These are phyloP conservation scores for Fimicolochytrium jonesii DNA, from an alignment of 192 early-diverging fungal genomes.

Conservation along the genomic window DNA sequence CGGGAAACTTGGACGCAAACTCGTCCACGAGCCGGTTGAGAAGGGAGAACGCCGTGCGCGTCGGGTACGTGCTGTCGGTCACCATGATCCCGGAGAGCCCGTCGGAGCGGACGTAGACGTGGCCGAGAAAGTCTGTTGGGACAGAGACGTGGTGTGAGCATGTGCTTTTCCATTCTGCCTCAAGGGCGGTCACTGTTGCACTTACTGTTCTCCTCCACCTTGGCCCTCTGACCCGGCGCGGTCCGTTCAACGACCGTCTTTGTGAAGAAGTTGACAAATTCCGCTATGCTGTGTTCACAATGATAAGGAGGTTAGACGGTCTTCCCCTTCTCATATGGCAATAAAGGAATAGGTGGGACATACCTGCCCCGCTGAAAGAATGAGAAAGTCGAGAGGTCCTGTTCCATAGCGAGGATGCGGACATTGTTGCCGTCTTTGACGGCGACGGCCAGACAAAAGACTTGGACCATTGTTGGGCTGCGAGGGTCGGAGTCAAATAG, in stretches of 20 bases:
- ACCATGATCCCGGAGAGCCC: conserved; percentile 74
- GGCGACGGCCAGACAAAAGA: conserved; percentile 15
- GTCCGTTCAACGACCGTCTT: conserved; percentile 85
- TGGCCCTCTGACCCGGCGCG: conserved; percentile 69
- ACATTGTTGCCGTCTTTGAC: conserved; percentile 7
- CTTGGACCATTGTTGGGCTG: conserved; percentile 1
- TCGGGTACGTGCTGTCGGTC: conserved; percentile 84
- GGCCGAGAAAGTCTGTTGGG: conserved; percentile 75
- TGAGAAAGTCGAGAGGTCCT: conserved; percentile 74
- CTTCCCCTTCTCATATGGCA: too few relatives aligned
- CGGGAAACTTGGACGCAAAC: conserved; percentile 63
- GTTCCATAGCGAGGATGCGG: conserved; percentile 55
- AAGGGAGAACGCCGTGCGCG: conserved; percentile 81
- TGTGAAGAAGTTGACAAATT: conserved; percentile 83
- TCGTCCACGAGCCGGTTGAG: conserved; percentile 84
- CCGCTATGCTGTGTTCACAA: conserved; percentile 73
- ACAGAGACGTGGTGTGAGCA: too few relatives aligned
- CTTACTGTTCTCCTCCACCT: conserved; percentile 74
- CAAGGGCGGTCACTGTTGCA: too few relatives aligned
- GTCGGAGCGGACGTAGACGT: conserved; percentile 70
- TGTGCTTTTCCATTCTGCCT: too few relatives aligned
- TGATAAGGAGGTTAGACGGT: too few relatives aligned
- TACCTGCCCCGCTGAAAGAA: conserved; percentile 76
- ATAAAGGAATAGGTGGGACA: too few relatives aligned
- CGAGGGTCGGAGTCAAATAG: too few relatives aligned